Base-by-base conservation (phyloP, 176 grass and related monocot genomes). In the Avena atlantica region DNA sequence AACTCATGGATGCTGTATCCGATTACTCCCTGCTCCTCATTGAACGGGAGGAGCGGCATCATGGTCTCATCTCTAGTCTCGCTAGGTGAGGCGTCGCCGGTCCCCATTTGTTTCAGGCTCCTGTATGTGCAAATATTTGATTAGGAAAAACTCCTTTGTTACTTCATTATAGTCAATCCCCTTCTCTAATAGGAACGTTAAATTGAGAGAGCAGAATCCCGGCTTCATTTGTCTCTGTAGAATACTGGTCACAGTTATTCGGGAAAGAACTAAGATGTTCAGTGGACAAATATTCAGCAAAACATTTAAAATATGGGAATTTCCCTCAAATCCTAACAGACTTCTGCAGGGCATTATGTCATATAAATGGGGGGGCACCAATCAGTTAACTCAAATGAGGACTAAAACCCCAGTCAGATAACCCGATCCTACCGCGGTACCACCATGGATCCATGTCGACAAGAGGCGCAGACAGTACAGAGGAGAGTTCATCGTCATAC, bases 31-130 rank as follows among this genome's bases (percentile, higher is more conserved):
- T 91, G 83, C 20, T 83, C 89, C 27, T 21, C 86, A 19, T 53
- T 84, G 48, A 83, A 6, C 0, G 91, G 90, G 55, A 98, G 84
- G 56, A 98, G 88, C 0, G 86, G 88, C 2, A 63, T 50, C 4
- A 12, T 51, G 6, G 12, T 85, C 56, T 82, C 93, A 79, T 92
- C 90, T 85, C 37, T 53, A 20, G 2, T 75, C 24, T 87, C 51
- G 8, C 50, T 84, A 4, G 37, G 3, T 16, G 81, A 91, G 15
- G 48, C 89, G 31, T 91, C 56, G 5, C 42, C 76, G 6, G 84
- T 81, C 19, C 89, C 89, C 86, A 88, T 91, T 84, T 84, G 50
- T 75, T 76, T 69, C 5, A 14, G 1, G 21, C 42, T 53, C 76
- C 89, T 91, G 86, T 5, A 45, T 70, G 49, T 20, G 48, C 58